Conservation (phyloP, 495 filamentous ascomycete species). For the Saxophila tyrrhenica region DNA sequence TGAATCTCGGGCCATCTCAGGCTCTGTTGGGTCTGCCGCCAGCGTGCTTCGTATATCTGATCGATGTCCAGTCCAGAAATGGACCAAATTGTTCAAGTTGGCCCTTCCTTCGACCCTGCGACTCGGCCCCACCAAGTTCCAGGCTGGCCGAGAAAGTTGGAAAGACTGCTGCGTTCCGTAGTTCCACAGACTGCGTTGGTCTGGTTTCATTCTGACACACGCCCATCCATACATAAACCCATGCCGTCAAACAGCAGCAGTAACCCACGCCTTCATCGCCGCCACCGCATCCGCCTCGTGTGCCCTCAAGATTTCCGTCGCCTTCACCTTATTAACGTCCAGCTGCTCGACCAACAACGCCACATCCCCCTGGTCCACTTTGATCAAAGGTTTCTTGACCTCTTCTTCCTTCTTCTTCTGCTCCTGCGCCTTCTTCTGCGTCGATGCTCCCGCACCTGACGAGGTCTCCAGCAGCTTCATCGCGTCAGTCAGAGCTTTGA, state of each 20-base stretch:
- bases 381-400: slow-evolving; percentile 34
- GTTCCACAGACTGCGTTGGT: too few relatives aligned
- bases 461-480: slow-evolving; percentile 51
- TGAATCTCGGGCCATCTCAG: too few relatives aligned
- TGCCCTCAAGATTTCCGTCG: slow-evolving; percentile 70
- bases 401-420: slow-evolving; percentile 33
- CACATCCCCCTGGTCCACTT: slow-evolving; percentile 57
- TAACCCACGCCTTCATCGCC: slow-evolving; percentile 56
- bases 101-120: too few relatives aligned
- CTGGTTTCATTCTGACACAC: too few relatives aligned
- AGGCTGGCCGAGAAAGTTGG: too few relatives aligned
- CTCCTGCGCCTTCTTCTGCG: slow-evolving; percentile 26
- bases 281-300: slow-evolving; percentile 64
- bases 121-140: too few relatives aligned
- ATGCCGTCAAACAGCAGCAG: slow-evolving; percentile 30
- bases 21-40: too few relatives aligned
- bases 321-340: slow-evolving; percentile 66
- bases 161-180: too few relatives aligned
- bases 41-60: too few relatives aligned
- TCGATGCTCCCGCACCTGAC: background rate
- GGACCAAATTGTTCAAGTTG: too few relatives aligned
- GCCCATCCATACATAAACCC: too few relatives aligned
- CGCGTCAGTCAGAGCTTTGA: slow-evolving; percentile 73
- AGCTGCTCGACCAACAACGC: slow-evolving; percentile 61
- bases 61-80: too few relatives aligned